Evolutionary conservation across 169 alveolate species (phyloP), one percentile per base, ranked within the genome.

Genomic region (Condylostoma magnum): DNA sequence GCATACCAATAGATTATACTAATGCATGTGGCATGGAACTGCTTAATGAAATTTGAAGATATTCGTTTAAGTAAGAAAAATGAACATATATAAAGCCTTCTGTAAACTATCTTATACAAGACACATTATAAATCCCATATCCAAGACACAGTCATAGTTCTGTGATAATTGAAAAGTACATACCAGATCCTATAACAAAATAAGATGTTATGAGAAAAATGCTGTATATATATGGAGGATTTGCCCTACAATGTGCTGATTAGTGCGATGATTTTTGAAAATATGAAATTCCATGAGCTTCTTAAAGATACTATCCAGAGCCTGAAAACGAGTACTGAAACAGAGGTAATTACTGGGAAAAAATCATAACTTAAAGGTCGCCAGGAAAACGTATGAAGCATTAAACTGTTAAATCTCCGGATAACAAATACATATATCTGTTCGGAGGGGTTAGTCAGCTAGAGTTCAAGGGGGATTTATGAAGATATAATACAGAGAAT

Each of bases 171-270:
- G 84, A 82, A 50, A 44, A 55, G 6, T 46, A 44, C 25, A 53
- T 20, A 15, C 43, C 56, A 8, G 68, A 60, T n/a, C 6, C 72
- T 0, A 33, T 47, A 0, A 33, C 70, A 5, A 70, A 63, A 18
- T 27, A 25, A 56, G 48, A 28, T n/a, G 53, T 74, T 22, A 65
- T 34, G 15, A 65, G 87, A 56, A 77, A 87, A 54, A 83, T 53
- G 58, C 52, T 87, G 73, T 77, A 77, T 44, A 71, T 87, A 22
- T 83, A 87, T 74, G 93, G 93, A 37, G 93, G 93, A 3, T 87
- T 80, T 68, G 69, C 85, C 6, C 66, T 75, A 38, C 85, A 87
- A 28, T 87, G 93, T 54, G 76, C 82, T 6, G 79, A 83, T 46
- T 77, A 85, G 4, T 87, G 93, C 53, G 55, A 74, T 28, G 93